Conservation (phyloP, 2,329 filamentous ascomycete genomes). For the Microdochium paspali region DNA sequence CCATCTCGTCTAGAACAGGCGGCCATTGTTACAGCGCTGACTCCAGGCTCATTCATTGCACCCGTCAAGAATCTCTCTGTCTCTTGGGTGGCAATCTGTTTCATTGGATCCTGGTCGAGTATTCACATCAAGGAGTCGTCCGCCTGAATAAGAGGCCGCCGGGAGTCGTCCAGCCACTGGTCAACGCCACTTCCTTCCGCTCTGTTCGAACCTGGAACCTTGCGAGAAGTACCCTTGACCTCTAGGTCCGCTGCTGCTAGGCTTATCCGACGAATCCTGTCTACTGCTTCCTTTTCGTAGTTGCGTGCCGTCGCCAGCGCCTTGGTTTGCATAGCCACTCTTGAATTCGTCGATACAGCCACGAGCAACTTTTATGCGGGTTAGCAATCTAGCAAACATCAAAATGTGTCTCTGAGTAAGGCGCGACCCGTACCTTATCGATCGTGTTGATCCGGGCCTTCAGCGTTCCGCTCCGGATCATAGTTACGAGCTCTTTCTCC, state of each 20-base stretch:
- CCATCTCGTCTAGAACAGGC: too few relatives aligned
- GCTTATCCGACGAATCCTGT: slow-evolving; percentile 70
- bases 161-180: background rate
- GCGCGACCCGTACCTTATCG: slow-evolving; percentile 52
- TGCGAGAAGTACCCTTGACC: slow-evolving; percentile 32
- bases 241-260: slow-evolving; percentile 69
- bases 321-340: slow-evolving; percentile 60
- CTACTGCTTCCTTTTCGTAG: slow-evolving; percentile 66
- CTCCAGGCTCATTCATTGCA: too few relatives aligned
- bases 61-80: too few relatives aligned
- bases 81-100: too few relatives aligned
- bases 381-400: too few relatives aligned
- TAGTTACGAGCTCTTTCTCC: slow-evolving; percentile 63
- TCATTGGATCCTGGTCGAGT: background rate
- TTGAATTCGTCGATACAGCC: slow-evolving; percentile 56
- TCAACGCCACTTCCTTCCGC: background rate
- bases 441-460: slow-evolving; percentile 79
- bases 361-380: slow-evolving; percentile 51
- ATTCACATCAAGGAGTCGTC: background rate
- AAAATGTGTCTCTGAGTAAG: too few relatives aligned
- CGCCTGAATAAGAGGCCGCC: background rate
- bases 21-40: too few relatives aligned
- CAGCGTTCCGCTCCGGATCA: slow-evolving; percentile 67
- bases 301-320: slow-evolving; percentile 58
- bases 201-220: background rate